Evolutionary conservation across 495 filamentous ascomycete genomes (phyloP), one percentile per base, ranked within the genome.

Genomic region (Penicillium silybi): DNA sequence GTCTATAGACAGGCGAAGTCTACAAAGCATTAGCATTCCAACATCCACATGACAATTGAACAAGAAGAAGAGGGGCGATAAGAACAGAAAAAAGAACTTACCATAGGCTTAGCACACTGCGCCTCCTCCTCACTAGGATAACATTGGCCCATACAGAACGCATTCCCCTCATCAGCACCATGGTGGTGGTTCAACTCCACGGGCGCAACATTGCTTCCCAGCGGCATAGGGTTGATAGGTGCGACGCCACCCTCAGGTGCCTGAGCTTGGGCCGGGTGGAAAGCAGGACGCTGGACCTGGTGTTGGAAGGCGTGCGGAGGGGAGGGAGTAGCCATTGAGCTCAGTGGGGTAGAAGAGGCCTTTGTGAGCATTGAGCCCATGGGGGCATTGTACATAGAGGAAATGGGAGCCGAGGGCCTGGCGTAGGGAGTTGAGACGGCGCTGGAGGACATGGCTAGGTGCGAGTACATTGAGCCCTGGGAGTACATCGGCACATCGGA

Each of bases 81-180:
- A 25, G 11, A 48, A 46, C 11, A 13, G n/a, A 45, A 18, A 46
- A 39, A 15, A 32, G 11, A 46, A 68, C 65, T 59, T 17, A 62
- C 53, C 52, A 53, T 61, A 54, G 53, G 54, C 42, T 51, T 35
- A 15, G 1, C 11, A 46, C 66, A 64, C 23, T 52, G 15, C 43
- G 53, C 53, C 19, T 58, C 48, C 18, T 37, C 39, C 37, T 46
- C 17, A 42, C 39, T 46, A n/a, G 43, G 3, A 41, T 46, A 59
- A 25, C 66, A 69, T 10, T 25, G 13, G 0, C 66, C 66, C 20
- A 59, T 9, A 50, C 66, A 69, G 50, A 67, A 62, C 5, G 53
- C 42, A 41, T 66, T 67, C 4, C 66, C 66, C 44, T 52, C 44
- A 45, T 69, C 66, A 26, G 46, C 32, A 0, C 59, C 66, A 22